A percentile compares a stretch with the other conserved stretches of the same genome.
phyloP scores from a whole-genome alignment of 2,329 filamentous ascomycete genomes.

The Aspergillus japonicus region DNA sequence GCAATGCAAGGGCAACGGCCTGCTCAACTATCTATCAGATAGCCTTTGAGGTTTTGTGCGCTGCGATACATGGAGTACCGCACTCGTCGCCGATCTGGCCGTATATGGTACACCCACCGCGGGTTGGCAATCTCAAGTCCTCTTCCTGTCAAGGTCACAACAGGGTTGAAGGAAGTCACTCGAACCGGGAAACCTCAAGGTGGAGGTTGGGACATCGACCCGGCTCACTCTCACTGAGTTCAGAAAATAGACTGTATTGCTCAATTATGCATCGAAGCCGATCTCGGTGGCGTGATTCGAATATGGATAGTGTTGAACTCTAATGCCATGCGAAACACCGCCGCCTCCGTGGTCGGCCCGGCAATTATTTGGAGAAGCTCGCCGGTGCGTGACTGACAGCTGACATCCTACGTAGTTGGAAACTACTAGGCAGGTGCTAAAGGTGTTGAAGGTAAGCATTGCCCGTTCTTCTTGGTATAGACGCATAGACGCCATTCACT shows the following conservation, averaged over 20 bases:
- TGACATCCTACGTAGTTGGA: background rate
- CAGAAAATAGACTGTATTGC: background rate
- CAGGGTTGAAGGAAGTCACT: background rate
- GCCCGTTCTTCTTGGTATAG: too few relatives aligned
- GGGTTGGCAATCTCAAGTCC: background rate
- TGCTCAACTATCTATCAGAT: too few relatives aligned
- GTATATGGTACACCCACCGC: too few relatives aligned
- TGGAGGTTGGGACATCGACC: too few relatives aligned
- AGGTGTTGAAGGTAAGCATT: too few relatives aligned
- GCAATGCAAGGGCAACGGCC: constrained; percentile 3
- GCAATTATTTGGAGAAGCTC: background rate
- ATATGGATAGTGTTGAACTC: background rate
- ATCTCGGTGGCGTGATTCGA: background rate
- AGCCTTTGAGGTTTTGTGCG: background rate
- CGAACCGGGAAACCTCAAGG: background rate
- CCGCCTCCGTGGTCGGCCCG: background rate
- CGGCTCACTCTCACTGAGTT: background rate
- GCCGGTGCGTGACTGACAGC: background rate
- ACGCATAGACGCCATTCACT: background rate
- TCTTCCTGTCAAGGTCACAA: background rate
- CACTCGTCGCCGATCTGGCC: too few relatives aligned
- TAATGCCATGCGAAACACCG: background rate
- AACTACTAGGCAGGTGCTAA: too few relatives aligned
- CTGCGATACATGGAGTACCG: background rate
- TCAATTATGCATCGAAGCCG: background rate